Percentiles rank a stretch among this genome's conserved stretches.
These are phyloP conservation scores for Candida krabiensis DNA, from an alignment of 805 yeast species.

Conservation along the genomic window DNA sequence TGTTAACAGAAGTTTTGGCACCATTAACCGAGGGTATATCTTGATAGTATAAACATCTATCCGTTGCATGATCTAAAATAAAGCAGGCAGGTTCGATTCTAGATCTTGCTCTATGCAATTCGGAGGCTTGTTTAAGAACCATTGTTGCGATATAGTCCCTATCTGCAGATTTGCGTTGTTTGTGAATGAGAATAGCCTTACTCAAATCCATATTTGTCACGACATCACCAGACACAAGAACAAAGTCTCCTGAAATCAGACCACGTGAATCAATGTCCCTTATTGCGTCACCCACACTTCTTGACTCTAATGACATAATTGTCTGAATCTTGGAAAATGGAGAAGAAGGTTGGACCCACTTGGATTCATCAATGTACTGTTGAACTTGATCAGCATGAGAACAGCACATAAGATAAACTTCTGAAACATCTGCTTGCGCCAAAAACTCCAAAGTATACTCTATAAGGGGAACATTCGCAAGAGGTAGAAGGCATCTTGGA, in stretches of 20 bases:
- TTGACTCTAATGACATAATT: slow-evolving; percentile 78
- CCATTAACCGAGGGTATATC: slow-evolving; percentile 60
- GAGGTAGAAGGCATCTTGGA: slow-evolving; percentile 89
- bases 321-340: slow-evolving; percentile 80
- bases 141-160: slow-evolving; percentile 92
- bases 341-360: slow-evolving; percentile 67
- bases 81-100: slow-evolving; percentile 82
- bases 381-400: slow-evolving; percentile 89
- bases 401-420: slow-evolving; percentile 87
- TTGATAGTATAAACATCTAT: slow-evolving; percentile 83
- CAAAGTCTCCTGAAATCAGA: slow-evolving; percentile 83
- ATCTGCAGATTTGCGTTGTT: slow-evolving; percentile 67
- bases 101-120: slow-evolving; percentile 82
- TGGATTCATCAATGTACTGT: slow-evolving; percentile 70
- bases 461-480: slow-evolving; percentile 90
- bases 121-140: slow-evolving; percentile 85
- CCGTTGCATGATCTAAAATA: slow-evolving; percentile 69
- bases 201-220: slow-evolving; percentile 87
- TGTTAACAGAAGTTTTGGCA: slow-evolving; percentile 49
- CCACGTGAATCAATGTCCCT: slow-evolving; percentile 92
- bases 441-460: slow-evolving; percentile 94
- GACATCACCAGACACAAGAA: slow-evolving; percentile 90
- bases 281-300: slow-evolving; percentile 97
- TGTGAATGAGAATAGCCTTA: slow-evolving; percentile 72
- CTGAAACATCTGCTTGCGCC: slow-evolving; percentile 86